Percentiles rank a stretch among this genome's conserved stretches.
Conservation (phyloP, 352 stramenopile species). For the Globisporangium irregulare region DNA sequence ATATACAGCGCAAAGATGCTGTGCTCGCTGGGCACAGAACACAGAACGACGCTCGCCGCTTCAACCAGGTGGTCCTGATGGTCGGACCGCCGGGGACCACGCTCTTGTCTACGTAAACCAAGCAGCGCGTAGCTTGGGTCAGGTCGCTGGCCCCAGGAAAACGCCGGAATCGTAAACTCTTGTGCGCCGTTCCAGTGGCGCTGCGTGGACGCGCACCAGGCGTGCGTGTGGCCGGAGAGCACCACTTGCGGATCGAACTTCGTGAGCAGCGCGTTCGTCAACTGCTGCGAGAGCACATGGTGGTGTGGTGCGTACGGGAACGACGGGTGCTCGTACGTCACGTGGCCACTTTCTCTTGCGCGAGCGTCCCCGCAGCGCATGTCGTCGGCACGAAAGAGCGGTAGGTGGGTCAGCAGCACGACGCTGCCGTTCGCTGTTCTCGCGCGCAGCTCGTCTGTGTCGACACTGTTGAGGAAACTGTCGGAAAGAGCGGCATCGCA, state of each 20-base stretch:
- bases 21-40: slow-evolving; percentile 33
- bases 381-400: slow-evolving; percentile 56
- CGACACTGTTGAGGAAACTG: slow-evolving; percentile 48
- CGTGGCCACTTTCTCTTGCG: slow-evolving; percentile 46
- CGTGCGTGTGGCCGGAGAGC: slow-evolving; percentile 75
- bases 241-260: slow-evolving; percentile 50
- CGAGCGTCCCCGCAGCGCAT: slow-evolving; percentile 50
- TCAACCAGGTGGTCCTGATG: not conserved
- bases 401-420: slow-evolving; percentile 61
- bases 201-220: slow-evolving; percentile 47
- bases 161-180: slow-evolving; percentile 73
- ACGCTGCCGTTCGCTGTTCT: slow-evolving; percentile 27
- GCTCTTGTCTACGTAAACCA: slow-evolving; percentile 18
- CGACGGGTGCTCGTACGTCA: slow-evolving; percentile 75
- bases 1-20: slow-evolving; percentile 40
- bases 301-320: slow-evolving; percentile 63
- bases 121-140: slow-evolving; percentile 74
- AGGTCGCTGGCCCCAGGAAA: slow-evolving; percentile 76
- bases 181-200: slow-evolving; percentile 24
- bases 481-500: not conserved
- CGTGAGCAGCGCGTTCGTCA: slow-evolving; percentile 50
- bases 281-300: slow-evolving; percentile 58
- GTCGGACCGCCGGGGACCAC: not conserved
- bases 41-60: slow-evolving; percentile 21
- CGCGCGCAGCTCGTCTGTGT: slow-evolving; percentile 25